These are phyloP conservation scores for Syncephalis plumigaleata DNA, from an alignment of 371 early-diverging fungal genomes.

Conservation along the genomic window DNA sequence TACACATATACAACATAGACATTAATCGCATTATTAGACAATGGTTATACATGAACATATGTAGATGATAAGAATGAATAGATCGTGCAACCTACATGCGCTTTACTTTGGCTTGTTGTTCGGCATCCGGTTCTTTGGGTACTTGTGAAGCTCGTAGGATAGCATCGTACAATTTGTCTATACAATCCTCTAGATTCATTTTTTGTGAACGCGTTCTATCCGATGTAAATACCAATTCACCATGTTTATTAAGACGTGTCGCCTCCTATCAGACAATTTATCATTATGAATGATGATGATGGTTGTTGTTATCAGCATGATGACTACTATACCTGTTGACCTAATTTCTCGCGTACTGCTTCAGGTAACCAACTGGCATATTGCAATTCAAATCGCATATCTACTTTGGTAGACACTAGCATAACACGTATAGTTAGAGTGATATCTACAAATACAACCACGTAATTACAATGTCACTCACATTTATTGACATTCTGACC, in stretches of 20 bases:
- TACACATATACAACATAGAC: neutral
- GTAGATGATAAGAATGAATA: too few relatives aligned
- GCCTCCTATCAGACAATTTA: conserved; percentile 20
- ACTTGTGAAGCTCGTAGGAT: conserved; percentile 46
- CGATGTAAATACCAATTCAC: conserved; percentile 55
- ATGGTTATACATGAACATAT: too few relatives aligned
- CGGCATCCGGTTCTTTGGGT: conserved; percentile 39
- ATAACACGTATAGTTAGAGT: neutral
- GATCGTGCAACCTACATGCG: conserved; percentile 30
- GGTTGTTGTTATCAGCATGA: too few relatives aligned
- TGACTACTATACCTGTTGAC: neutral
- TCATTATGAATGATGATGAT: neutral
- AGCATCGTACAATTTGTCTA: conserved; percentile 44
- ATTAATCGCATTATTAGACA: too few relatives aligned
- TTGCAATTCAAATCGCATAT: conserved; percentile 44
- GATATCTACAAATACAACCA: neutral
- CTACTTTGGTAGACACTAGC: conserved; percentile 79
- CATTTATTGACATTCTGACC: conserved; percentile 90
- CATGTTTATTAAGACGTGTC: conserved; percentile 40
- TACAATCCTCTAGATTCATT: conserved; percentile 63
- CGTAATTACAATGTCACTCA: conserved; percentile 3
- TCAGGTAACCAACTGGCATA: conserved; percentile 64
- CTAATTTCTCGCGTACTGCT: conserved; percentile 34
- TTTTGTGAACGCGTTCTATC: conserved; percentile 66
- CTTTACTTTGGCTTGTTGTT: conserved; percentile 24